phyloP scores from a whole-genome alignment of 2,329 filamentous ascomycete species.

The Sclerotinia glacialis region DNA sequence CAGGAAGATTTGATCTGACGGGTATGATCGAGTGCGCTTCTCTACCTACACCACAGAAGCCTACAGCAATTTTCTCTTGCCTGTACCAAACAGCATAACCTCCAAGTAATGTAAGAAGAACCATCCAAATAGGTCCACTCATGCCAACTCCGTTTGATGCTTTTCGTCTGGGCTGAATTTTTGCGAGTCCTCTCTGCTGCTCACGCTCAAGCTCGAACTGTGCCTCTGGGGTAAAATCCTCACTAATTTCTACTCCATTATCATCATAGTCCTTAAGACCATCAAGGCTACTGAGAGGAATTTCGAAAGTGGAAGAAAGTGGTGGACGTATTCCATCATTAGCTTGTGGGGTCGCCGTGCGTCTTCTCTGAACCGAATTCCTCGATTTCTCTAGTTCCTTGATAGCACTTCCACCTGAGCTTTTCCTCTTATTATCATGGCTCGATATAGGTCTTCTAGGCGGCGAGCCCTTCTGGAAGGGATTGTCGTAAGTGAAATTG shows the following conservation, averaged over 20 bases:
- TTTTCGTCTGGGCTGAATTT: conserved; percentile 45
- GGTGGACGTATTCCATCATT: conserved; percentile 54
- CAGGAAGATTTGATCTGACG: conserved; percentile 62
- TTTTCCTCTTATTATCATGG: conserved; percentile 48
- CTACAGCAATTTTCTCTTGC: conserved; percentile 93
- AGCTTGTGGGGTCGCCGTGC: conserved; percentile 47
- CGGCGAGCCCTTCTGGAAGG: conserved; percentile 84
- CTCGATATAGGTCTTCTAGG: conserved; percentile 51
- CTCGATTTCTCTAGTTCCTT: conserved; percentile 43
- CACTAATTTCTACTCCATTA: conserved; percentile 63
- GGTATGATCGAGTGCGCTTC: conserved; percentile 48
- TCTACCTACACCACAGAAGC: conserved; percentile 85
- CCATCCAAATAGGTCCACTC: conserved; percentile 65
- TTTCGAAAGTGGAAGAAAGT: conserved; percentile 57
- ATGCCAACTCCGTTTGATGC: conserved; percentile 50
- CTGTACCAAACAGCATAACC: conserved; percentile 81
- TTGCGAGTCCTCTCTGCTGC: conserved; percentile 53
- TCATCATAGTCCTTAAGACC: conserved; percentile 44
- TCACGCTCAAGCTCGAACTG: conserved; percentile 76
- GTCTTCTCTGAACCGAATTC: conserved; percentile 46
- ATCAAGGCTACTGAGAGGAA: conserved; percentile 48
- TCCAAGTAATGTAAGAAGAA: conserved; percentile 66
- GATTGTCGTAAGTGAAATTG: conserved; percentile 85
- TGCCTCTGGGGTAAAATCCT: conserved; percentile 93
- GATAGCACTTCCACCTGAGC: conserved; percentile 40